A percentile compares a stretch with the other conserved stretches of the same genome.
Conservation (phyloP, 1,284 basidiomycete species). For the Bjerkandera adusta region DNA sequence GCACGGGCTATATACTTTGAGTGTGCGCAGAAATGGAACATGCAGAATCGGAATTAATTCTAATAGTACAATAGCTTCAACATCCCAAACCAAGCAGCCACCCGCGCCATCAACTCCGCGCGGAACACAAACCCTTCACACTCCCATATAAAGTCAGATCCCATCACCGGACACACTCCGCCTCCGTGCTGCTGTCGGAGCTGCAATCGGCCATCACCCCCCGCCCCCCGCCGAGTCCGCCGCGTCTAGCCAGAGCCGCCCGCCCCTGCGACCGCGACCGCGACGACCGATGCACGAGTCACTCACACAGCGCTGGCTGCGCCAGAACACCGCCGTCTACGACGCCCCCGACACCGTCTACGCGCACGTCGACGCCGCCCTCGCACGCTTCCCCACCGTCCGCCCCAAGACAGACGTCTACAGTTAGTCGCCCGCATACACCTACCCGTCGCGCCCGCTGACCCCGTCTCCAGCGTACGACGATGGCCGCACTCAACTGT, state of each 20-base stretch:
- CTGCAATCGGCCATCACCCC: constrained; percentile 3
- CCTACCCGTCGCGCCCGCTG: constrained; percentile 17
- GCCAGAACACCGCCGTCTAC: constrained; percentile 69
- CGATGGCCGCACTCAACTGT: constrained; percentile 88
- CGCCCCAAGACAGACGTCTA: constrained; percentile 91
- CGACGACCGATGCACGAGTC: constrained; percentile 28
- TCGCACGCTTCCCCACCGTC: constrained; percentile 63
- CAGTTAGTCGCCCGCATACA: constrained; percentile 50
- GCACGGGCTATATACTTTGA: no score
- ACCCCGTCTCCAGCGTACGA: constrained; percentile 69
- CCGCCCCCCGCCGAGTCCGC: background rate
- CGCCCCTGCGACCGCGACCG: constrained; percentile 10
- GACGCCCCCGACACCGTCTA: constrained; percentile 49
- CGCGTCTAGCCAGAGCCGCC: background rate
- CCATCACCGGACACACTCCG: no score
- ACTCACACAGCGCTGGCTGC: constrained; percentile 68
- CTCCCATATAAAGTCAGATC: no score
- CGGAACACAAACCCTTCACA: no score
- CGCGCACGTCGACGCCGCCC: constrained; percentile 64
- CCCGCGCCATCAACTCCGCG: background rate
- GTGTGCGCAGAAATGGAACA: no score
- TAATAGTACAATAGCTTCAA: no score
- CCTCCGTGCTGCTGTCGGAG: constrained; percentile 2
- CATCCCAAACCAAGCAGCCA: no score
- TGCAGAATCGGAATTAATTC: no score